Evolutionary conservation across 305 asterid species (phyloP).

Genomic region (Andrographis paniculata): DNA sequence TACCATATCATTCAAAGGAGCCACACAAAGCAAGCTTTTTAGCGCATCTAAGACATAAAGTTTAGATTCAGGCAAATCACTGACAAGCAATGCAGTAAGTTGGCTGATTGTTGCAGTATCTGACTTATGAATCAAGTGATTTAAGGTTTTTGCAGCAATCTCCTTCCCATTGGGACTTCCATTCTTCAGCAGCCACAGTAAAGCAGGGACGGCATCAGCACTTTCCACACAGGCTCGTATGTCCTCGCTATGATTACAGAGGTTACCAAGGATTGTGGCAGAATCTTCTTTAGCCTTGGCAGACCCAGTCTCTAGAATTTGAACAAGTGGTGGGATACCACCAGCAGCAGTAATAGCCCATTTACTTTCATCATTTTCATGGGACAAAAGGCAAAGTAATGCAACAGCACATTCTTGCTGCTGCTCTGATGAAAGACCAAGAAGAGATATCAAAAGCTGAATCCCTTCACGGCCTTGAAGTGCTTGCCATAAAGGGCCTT

Average conservation of each 20-base stretch:
- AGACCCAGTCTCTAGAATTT: conserved; percentile 94
- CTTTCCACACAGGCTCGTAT: conserved; percentile 99
- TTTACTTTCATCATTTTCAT: conserved; percentile 95
- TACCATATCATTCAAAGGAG: conserved; percentile 65
- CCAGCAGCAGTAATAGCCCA: conserved; percentile 99
- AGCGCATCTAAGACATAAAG: conserved; percentile 86
- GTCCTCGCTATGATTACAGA: conserved; percentile 99
- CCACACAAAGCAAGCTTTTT: conserved; percentile 90
- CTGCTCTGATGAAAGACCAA: conserved; percentile 99
- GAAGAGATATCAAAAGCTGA: conserved; percentile 92
- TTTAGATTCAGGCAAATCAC: conserved; percentile 97
- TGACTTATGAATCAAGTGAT: conserved; percentile 97
- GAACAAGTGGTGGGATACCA: conserved; percentile 99
- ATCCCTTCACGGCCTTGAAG: conserved; percentile 99
- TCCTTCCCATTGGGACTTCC: conserved; percentile 96
- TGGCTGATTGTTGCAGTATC: conserved; percentile 99
- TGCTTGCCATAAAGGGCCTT: conserved; percentile 93
- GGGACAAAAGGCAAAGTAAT: conserved; percentile 81
- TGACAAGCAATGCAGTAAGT: conserved; percentile 85
- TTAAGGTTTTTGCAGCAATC: conserved; percentile 93
- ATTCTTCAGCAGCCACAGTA: conserved; percentile 92
- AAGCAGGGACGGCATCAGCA: conserved; percentile 99
- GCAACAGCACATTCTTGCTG: conserved; percentile 99
- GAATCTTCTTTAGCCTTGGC: conserved; percentile 97
- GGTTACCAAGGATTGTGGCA: conserved; percentile 96